Percentiles rank a stretch among this genome's conserved stretches.
Evolutionary conservation across 352 stramenopile genomes (phyloP).

Genomic region (Globisporangium camurandrum): DNA sequence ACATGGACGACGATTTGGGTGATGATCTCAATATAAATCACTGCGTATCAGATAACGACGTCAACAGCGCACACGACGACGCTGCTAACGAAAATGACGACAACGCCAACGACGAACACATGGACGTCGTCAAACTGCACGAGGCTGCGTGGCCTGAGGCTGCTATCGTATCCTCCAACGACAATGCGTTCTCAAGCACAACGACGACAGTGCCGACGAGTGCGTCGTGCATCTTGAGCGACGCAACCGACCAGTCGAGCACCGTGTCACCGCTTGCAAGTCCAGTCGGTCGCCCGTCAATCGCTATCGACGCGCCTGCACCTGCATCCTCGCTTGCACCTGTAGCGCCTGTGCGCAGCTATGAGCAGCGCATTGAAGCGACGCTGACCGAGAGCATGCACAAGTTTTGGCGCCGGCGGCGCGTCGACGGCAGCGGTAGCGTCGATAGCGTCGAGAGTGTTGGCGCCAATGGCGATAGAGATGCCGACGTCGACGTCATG

Average conservation of each 20-base stretch:
- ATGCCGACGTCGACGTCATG: too few relatives aligned
- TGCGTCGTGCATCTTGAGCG: constrained; percentile 39
- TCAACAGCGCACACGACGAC: too few relatives aligned
- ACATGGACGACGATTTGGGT: constrained; percentile 13
- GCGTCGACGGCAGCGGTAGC: too few relatives aligned
- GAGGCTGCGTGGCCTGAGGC: constrained; percentile 6
- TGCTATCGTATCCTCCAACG: constrained; percentile 1
- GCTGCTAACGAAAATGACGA: constrained; percentile 21
- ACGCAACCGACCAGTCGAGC: constrained; percentile 61
- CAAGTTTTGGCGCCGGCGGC: constrained; percentile 18
- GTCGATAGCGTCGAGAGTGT: constrained; percentile 15
- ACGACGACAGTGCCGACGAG: constrained; percentile 20
- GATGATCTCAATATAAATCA: too few relatives aligned
- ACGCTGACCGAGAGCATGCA: constrained; percentile 46
- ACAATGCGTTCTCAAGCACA: too few relatives aligned
- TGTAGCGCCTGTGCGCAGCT: constrained; percentile 10
- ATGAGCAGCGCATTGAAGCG: constrained; percentile 63
- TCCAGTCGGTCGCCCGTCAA: constrained; percentile 9
- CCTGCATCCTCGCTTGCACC: not conserved
- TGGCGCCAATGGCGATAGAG: not conserved
- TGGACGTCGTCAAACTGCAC: constrained; percentile 16
- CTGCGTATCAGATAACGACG: too few relatives aligned
- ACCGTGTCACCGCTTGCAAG: constrained; percentile 33
- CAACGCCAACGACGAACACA: constrained; percentile 19
- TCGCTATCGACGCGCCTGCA: not conserved